Evolutionary conservation across 2,329 filamentous ascomycete species (phyloP), one percentile per base, ranked within the genome.

Genomic region (Cercospora zeina): DNA sequence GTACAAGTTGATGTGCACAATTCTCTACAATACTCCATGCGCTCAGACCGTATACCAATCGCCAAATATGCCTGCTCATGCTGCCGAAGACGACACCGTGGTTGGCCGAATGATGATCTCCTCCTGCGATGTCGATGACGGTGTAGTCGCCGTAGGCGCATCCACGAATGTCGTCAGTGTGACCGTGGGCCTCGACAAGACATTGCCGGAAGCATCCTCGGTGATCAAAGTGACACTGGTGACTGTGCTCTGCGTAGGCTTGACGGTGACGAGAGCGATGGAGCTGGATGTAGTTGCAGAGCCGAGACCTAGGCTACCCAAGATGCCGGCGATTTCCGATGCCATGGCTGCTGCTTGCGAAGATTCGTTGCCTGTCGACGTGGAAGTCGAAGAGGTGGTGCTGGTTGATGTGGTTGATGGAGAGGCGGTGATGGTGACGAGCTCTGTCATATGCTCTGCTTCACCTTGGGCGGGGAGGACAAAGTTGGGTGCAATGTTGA

Each of bases 401-500:
- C 49, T 64, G 49, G 27, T 56, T n/a, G 34, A 54, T 21, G 34
- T 39, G 0, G 56, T 42, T 5, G 42, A 36, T 16, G 57, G 47
- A 13, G 45, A 54, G 4, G 54, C 53, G 6, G 55, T 61, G 56
- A 62, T 59, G 7, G 64, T 65, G 33, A 65, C 27, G 16, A 54
- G 31, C 6, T 63, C 47, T 10, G 63, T 59, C 14, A 54, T 53
- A 11, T 50, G n/a, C 14, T 42, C 39, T 55, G 39, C 19, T 10
- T 16, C 53, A n/a, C 53, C 64, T 6, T 61, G 64, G 31, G 63
- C 62, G 13, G 68, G 69, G 14, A 73, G 61, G 54, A 73, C 54
- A 63, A 75, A 71, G 60, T 75, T 75, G 4, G 72, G 73, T 0
- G 71, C 68, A 39, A 74, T 68, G 61, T 74, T 74, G 71, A 75